Percentiles rank a stretch among this genome's conserved stretches.
phyloP scores from a whole-genome alignment of 139 green algal genomes.

The Chlamydomonas schloesseri region DNA sequence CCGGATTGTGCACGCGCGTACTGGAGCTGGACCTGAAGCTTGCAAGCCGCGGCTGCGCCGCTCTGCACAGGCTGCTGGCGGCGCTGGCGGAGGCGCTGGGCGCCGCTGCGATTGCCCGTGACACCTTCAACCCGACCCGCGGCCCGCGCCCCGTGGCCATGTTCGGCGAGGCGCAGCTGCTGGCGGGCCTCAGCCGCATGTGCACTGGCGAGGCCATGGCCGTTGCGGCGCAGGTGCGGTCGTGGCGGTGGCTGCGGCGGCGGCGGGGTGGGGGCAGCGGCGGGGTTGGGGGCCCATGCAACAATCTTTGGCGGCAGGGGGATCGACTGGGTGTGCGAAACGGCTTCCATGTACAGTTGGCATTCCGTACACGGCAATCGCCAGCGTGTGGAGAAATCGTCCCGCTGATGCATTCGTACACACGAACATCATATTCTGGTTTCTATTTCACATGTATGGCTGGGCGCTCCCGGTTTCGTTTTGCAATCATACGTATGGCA shows the following conservation, averaged over 20 bases:
- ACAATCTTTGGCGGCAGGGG: neutral
- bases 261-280: neutral
- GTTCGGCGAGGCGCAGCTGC: constrained; percentile 38
- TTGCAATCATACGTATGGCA: too few relatives aligned
- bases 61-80: constrained; percentile 10
- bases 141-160: neutral
- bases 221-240: neutral
- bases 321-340: neutral
- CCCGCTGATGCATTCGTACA: too few relatives aligned
- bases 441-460: too few relatives aligned
- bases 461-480: too few relatives aligned
- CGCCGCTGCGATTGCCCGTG: constrained; percentile 8
- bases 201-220: neutral
- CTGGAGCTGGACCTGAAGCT: too few relatives aligned
- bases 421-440: too few relatives aligned
- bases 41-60: too few relatives aligned
- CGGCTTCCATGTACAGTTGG: neutral
- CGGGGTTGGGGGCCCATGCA: neutral
- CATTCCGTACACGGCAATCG: too few relatives aligned
- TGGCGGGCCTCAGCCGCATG: constrained; percentile 31
- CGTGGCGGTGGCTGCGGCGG: neutral
- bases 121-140: neutral
- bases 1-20: too few relatives aligned
- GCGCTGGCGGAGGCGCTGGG: constrained; percentile 35
- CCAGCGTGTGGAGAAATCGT: too few relatives aligned